Evolutionary conservation across 2,329 filamentous ascomycete genomes (phyloP).

Genomic region (Emydomyces testavorans): DNA sequence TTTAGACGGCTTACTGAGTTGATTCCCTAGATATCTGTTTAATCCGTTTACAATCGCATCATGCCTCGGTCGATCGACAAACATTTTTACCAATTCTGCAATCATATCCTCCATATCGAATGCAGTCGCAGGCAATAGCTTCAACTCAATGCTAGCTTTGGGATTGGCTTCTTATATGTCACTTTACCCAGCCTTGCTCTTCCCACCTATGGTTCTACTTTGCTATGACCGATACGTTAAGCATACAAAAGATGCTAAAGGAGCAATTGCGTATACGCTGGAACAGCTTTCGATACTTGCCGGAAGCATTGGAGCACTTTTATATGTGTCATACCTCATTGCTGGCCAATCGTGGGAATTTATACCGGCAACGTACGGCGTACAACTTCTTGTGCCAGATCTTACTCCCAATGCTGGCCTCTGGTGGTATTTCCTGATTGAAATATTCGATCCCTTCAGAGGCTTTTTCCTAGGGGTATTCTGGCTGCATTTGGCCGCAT

Average conservation of each 20-base stretch:
- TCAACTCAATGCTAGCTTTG: constrained; percentile 71
- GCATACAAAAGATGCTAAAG: constrained; percentile 24
- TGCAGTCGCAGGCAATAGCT: constrained; percentile 59
- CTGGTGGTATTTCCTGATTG: constrained; percentile 99
- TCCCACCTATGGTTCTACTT: constrained; percentile 69
- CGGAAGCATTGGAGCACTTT: constrained; percentile 48
- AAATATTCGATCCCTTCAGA: constrained; percentile 98
- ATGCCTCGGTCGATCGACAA: constrained; percentile 80
- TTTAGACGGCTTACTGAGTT: constrained; percentile 7
- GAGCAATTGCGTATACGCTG: constrained; percentile 41
- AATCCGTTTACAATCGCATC: constrained; percentile 89
- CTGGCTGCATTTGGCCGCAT: constrained; percentile 86
- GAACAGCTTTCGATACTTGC: constrained; percentile 45
- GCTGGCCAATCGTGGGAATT: constrained; percentile 79
- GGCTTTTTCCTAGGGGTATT: constrained; percentile 96
- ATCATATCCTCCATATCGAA: constrained; percentile 74
- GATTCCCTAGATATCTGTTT: constrained; percentile 62
- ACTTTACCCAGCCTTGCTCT: constrained; percentile 77
- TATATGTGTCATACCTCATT: constrained; percentile 60
- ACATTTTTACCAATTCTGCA: constrained; percentile 76
- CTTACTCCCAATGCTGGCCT: constrained; percentile 89
- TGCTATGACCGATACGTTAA: constrained; percentile 56
- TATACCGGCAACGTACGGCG: constrained; percentile 76
- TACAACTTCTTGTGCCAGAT: constrained; percentile 81
- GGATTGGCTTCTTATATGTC: constrained; percentile 83